phyloP scores from a whole-genome alignment of 441 rosid species.

The Omphalea diandra region DNA sequence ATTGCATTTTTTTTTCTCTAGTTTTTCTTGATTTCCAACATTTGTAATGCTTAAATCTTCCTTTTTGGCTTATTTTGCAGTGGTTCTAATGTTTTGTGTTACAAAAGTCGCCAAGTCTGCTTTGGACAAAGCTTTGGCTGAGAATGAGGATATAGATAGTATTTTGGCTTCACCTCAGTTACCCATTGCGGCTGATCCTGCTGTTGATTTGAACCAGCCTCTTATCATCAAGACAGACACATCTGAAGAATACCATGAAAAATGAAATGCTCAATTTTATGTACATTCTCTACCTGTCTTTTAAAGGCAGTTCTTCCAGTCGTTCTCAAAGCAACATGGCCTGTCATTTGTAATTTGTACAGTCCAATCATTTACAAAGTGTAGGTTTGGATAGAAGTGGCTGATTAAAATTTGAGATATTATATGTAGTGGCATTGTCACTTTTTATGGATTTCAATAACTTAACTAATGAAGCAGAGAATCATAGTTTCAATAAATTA shows the following conservation, averaged over 20 bases:
- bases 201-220: slow-evolving; percentile 58
- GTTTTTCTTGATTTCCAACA: background rate
- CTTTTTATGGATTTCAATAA: slow-evolving; percentile 11
- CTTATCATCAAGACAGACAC: slow-evolving; percentile 75
- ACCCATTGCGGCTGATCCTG: slow-evolving; percentile 39
- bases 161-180: slow-evolving; percentile 41
- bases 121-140: slow-evolving; percentile 86
- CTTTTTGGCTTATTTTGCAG: slow-evolving; percentile 44
- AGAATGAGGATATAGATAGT: slow-evolving; percentile 63
- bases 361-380: slow-evolving; percentile 23
- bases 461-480: no score
- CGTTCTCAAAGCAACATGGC: slow-evolving; percentile 21
- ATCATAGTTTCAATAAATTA: no score
- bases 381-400: slow-evolving; percentile 24
- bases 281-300: slow-evolving; percentile 39
- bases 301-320: slow-evolving; percentile 17
- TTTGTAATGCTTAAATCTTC: background rate
- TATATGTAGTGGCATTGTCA: background rate
- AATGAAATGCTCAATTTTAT: slow-evolving; percentile 26
- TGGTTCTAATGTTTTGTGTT: slow-evolving; percentile 64
- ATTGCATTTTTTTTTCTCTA: no score
- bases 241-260: slow-evolving; percentile 41
- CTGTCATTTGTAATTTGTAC: slow-evolving; percentile 34
- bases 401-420: slow-evolving; percentile 14
- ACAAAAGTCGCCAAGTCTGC: slow-evolving; percentile 94